Evolutionary conservation across 768 basidiomycete genomes (phyloP).

Genomic region (Kockovaella imperatae): DNA sequence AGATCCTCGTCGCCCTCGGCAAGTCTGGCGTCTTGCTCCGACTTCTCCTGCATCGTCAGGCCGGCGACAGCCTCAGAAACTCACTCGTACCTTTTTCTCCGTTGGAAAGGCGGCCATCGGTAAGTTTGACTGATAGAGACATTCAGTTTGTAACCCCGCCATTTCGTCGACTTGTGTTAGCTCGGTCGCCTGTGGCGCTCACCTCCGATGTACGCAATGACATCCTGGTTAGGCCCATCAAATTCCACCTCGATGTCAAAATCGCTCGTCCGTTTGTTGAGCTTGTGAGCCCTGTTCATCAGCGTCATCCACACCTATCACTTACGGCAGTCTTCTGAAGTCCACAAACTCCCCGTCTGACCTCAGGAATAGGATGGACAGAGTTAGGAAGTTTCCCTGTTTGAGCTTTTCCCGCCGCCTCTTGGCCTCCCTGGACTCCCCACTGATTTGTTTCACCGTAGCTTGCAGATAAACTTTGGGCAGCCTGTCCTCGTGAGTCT

Average conservation of each 20-base stretch:
- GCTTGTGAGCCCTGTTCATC: conserved; percentile 57
- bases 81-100: neutral
- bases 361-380: conserved; percentile 52
- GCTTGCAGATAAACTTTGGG: neutral
- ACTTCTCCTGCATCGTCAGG: neutral
- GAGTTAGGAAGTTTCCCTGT: conserved; percentile 32
- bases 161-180: conserved; percentile 56
- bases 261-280: conserved; percentile 52
- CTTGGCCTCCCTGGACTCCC: neutral
- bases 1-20: neutral
- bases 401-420: conserved; percentile 50
- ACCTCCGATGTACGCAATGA: conserved; percentile 7
- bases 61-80: too few species aligned
- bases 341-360: conserved; percentile 63
- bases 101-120: conserved; percentile 3
- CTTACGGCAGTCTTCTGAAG: conserved; percentile 45
- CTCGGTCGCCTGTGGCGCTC: conserved; percentile 3
- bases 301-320: conserved; percentile 4
- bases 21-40: neutral
- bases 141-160: conserved; percentile 57
- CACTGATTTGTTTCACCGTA: neutral
- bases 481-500: neutral
- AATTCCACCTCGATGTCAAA: conserved; percentile 59
- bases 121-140: conserved; percentile 56
- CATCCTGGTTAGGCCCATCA: conserved; percentile 62